Base-by-base conservation (phyloP, 805 yeast species). In the Ogataea parapolymorpha region DNA sequence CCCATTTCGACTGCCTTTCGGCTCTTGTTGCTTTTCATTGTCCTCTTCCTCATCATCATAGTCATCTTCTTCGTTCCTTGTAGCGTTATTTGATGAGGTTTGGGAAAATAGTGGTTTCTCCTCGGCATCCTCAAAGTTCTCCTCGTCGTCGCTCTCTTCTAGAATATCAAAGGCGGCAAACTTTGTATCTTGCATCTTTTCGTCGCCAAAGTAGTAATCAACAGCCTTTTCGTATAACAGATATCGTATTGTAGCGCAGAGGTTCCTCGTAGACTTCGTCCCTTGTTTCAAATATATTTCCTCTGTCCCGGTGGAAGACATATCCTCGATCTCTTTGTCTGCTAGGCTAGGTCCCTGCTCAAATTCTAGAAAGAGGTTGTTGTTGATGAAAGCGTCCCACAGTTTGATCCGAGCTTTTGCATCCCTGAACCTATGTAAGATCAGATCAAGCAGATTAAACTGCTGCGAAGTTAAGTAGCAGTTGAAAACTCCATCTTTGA, bases 181-280 rank as follows among this genome's bases (percentile, higher is more conserved):
- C n/a, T 46, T 42, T 4, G 40, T 11, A 10, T 26, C 39, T 25
- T 35, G 38, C 12, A 39, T 26, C 3, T 22, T 16, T 7, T 39
- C 38, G 9, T 48, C 50, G 20, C 40, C 45, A 30, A 37, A 60
- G 18, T 45, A 54, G 35, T 53, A 58, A 34, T 79, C 82, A 8
- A 79, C 70, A 15, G 83, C 89, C 55, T 76, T 79, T 52, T 84
- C 90, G 78, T 86, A 85, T 17, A 85, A 63, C 10, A 83, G 70
- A 50, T 82, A 83, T 48, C 91, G 67, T 16, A 83, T 62, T 46
- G 77, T 83, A 35, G 83, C 65, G 5, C 88, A 82, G 30, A 84
- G 47, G 60, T 79, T 65, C 58, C 82, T 68, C 1, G 76, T 65
- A 7, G 77, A 69, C 11, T 66, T 69, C 8, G 61, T 48, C 1